Evolutionary conservation across 2,329 filamentous ascomycete species (phyloP).

Genomic region (Raffaelea deltoideospora): DNA sequence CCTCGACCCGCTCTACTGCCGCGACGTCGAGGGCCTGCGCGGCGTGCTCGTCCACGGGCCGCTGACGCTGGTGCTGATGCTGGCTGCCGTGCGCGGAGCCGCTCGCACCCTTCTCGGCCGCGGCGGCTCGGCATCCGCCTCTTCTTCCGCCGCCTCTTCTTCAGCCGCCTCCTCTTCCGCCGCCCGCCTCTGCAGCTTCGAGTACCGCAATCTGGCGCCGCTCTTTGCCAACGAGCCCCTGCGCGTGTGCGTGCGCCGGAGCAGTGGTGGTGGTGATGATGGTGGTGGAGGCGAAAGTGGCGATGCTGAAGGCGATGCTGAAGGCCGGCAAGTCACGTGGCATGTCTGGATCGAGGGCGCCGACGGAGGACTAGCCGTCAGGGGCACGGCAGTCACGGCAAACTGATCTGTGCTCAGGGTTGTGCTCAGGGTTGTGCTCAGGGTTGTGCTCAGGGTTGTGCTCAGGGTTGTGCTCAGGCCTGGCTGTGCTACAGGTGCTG

Average conservation of each 20-base stretch:
- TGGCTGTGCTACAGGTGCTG: no score
- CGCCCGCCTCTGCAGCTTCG: constrained; percentile 36
- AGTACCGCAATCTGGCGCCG: constrained; percentile 71
- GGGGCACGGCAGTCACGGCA: constrained; percentile 22
- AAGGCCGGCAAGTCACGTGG: no score
- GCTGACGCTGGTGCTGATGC: constrained; percentile 60
- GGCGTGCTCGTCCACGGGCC: constrained; percentile 78
- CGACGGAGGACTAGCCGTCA: constrained; percentile 48
- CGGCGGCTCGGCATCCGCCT: no score
- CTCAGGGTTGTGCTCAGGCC: no score
- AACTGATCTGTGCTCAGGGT: no score
- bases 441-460: no score
- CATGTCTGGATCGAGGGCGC: constrained; percentile 51
- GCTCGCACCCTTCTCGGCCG: constrained; percentile 19
- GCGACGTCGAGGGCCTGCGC: constrained; percentile 56
- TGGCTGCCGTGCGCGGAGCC: constrained; percentile 42
- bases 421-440: no score
- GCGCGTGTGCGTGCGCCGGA: constrained; percentile 48
- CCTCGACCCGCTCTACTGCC: constrained; percentile 57
- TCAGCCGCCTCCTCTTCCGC: not conserved
- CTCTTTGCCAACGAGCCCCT: constrained; percentile 61
- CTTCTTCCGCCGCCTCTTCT: constrained; percentile 3
- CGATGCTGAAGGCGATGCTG: constrained; percentile 7
- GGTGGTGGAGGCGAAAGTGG: constrained; percentile 14
- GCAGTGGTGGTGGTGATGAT: constrained; percentile 14